Conservation (phyloP, 805 yeast genomes). For the Wickerhamomyces canadensis region DNA sequence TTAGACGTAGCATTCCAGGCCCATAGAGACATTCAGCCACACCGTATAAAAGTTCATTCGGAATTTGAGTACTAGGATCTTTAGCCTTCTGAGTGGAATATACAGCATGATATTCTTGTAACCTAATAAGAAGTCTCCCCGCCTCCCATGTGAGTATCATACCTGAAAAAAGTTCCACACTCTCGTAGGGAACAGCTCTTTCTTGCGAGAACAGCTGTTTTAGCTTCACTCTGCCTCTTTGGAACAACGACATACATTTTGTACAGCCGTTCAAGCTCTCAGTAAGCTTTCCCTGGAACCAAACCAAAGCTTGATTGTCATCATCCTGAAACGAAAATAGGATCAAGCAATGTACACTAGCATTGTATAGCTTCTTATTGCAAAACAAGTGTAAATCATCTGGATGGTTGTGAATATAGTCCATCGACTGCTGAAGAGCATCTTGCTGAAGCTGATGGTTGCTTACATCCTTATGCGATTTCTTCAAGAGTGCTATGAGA, state of each 20-base stretch:
- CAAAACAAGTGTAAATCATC: conserved; percentile 49
- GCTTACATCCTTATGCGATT: conserved; percentile 27
- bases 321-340: conserved; percentile 61
- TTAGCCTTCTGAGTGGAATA: neutral
- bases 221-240: conserved; percentile 45
- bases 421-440: conserved; percentile 36
- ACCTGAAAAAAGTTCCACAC: conserved; percentile 18
- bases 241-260: conserved; percentile 49
- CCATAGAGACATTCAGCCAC: conserved; percentile 46
- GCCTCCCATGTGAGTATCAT: conserved; percentile 24
- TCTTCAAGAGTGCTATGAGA: conserved; percentile 19
- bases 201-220: conserved; percentile 45
- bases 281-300: conserved; percentile 36
- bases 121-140: conserved; percentile 11
- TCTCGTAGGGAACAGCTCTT: conserved; percentile 33
- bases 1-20: conserved; percentile 43
- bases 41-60: conserved; percentile 18
- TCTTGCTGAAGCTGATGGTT: conserved; percentile 30
- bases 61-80: conserved; percentile 6
- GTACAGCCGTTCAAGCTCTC: conserved; percentile 42
- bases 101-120: neutral
- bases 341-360: conserved; percentile 50
- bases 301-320: conserved; percentile 37
- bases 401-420: conserved; percentile 27
- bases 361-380: conserved; percentile 39